Percentiles rank a stretch among this genome's conserved stretches.
Conservation (phyloP, 306 rosid genomes). For the Dryas octopetala region DNA sequence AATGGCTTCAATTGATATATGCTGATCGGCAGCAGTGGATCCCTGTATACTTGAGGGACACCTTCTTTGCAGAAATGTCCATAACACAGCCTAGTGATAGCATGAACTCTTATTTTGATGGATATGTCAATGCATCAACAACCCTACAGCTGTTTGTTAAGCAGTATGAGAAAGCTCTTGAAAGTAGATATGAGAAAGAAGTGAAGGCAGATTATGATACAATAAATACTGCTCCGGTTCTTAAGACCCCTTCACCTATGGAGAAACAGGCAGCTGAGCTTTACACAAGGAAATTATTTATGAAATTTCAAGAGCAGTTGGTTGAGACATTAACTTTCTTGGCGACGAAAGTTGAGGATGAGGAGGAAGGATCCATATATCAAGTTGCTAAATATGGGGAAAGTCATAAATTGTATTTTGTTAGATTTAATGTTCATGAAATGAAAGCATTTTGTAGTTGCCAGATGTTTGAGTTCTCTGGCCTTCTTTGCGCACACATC, state of each 20-base stretch:
- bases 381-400: slow-evolving; percentile 37
- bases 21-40: slow-evolving; percentile 32
- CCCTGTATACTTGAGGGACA: slow-evolving; percentile 33
- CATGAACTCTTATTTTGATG: slow-evolving; percentile 46
- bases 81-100: slow-evolving; percentile 35
- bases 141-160: slow-evolving; percentile 34
- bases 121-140: slow-evolving; percentile 43
- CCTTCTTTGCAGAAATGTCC: slow-evolving; percentile 40
- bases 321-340: slow-evolving; percentile 36
- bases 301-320: slow-evolving; percentile 38
- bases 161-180: slow-evolving; percentile 41
- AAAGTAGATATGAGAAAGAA: slow-evolving; percentile 38
- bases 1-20: slow-evolving; percentile 34
- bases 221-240: slow-evolving; percentile 27
- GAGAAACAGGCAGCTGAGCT: slow-evolving; percentile 38
- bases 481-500: slow-evolving; percentile 38
- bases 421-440: slow-evolving; percentile 26
- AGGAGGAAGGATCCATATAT: slow-evolving; percentile 15
- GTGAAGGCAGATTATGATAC: slow-evolving; percentile 38
- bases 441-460: slow-evolving; percentile 36
- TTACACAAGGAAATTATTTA: slow-evolving; percentile 38
- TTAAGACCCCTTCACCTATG: slow-evolving; percentile 44
- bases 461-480: slow-evolving; percentile 33
- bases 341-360: slow-evolving; percentile 35
- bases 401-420: slow-evolving; percentile 25